Percentiles rank a stretch among this genome's conserved stretches.
Conservation (phyloP, 2,329 filamentous ascomycete genomes). For the Arthrobotrys sphaeroides region DNA sequence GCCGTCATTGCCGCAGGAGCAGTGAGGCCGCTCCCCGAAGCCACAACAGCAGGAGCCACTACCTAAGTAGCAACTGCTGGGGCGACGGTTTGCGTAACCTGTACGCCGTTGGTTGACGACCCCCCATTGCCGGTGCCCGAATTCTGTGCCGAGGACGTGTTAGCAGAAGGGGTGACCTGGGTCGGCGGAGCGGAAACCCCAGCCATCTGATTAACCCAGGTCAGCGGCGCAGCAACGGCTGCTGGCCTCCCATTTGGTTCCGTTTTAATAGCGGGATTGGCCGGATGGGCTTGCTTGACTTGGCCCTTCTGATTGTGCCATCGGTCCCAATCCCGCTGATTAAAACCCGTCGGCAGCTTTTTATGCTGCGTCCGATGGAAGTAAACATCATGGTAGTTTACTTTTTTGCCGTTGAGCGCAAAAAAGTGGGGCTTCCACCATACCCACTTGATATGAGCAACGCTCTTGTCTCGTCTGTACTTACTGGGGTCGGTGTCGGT, state of each 20-base stretch:
- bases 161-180: constrained; percentile 21
- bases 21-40: not conserved
- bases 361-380: not conserved
- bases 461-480: constrained; percentile 11
- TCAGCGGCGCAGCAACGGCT: not conserved
- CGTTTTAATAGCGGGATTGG: not conserved
- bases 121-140: constrained; percentile 20
- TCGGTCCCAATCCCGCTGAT: not conserved
- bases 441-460: constrained; percentile 22
- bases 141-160: constrained; percentile 12
- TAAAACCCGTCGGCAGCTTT: constrained; percentile 1
- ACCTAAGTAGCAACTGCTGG: not conserved
- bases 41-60: not conserved
- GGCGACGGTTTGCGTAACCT: constrained; percentile 8
- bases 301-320: constrained; percentile 19
- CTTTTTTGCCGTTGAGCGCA: constrained; percentile 14
- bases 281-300: not conserved
- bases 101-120: constrained; percentile 3
- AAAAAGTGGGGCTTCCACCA: constrained; percentile 43
- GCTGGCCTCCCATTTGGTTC: constrained; percentile 19
- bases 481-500: constrained; percentile 22
- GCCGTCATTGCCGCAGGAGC: not conserved
- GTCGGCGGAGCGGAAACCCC: not conserved
- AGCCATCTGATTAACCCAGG: constrained; percentile 10
- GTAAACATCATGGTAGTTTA: constrained; percentile 45